Percentiles rank a stretch among this genome's conserved stretches.
phyloP scores from a whole-genome alignment of 2,329 filamentous ascomycete species.

The Ophiocordyceps unilateralis region DNA sequence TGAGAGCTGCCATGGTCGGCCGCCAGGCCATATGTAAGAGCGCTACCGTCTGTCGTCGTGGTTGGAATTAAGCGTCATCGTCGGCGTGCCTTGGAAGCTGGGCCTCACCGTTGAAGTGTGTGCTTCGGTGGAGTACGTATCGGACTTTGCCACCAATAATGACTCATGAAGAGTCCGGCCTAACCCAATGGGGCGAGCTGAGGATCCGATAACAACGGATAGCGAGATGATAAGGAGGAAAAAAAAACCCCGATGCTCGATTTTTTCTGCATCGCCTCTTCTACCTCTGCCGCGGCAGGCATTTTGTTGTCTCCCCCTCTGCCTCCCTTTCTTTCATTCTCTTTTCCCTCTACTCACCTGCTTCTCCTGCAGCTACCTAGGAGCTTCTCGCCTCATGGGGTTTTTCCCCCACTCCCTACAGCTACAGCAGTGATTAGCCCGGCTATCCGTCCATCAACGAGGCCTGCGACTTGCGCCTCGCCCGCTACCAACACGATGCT shows the following conservation, averaged over 20 bases:
- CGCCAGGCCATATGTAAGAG: slow-evolving; percentile 12
- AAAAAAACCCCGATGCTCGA: neutral
- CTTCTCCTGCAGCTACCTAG: neutral
- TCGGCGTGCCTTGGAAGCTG: neutral
- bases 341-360: neutral
- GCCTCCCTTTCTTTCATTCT: neutral
- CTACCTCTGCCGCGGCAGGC: neutral
- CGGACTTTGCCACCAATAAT: neutral
- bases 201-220: neutral
- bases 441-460: neutral
- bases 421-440: neutral
- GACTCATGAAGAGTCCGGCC: neutral
- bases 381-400: neutral
- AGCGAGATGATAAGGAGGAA: neutral
- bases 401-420: neutral
- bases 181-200: neutral
- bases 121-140: neutral
- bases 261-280: neutral
- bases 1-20: slow-evolving; percentile 11
- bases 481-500: slow-evolving; percentile 13
- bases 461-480: neutral
- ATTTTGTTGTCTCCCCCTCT: neutral
- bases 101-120: neutral
- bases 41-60: neutral
- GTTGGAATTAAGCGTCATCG: neutral